phyloP scores from a whole-genome alignment of 2,329 filamentous ascomycete genomes.

The Neonectria hederae region DNA sequence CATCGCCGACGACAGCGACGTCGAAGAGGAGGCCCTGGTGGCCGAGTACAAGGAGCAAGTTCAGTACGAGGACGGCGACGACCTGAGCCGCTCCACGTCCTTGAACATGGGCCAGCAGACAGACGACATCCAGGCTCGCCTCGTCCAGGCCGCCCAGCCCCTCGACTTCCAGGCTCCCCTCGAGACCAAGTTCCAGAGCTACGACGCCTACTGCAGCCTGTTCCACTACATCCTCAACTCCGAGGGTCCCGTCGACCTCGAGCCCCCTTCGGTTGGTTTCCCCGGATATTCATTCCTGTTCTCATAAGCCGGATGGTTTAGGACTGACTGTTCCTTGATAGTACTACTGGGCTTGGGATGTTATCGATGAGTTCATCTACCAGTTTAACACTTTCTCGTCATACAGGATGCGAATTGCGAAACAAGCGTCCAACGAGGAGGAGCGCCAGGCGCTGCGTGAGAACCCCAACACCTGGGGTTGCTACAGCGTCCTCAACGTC shows the following conservation, averaged over 20 bases:
- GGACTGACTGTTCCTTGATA: constrained; percentile 52
- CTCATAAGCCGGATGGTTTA: constrained; percentile 21
- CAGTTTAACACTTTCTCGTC: constrained; percentile 99
- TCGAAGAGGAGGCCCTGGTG: constrained; percentile 94
- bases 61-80: constrained; percentile 87
- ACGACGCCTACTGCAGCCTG: constrained; percentile 98
- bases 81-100: constrained; percentile 79
- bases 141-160: constrained; percentile 91
- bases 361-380: constrained; percentile 99
- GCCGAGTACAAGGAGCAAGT: constrained; percentile 97
- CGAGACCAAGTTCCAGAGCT: constrained; percentile 97
- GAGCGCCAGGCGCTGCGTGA: constrained; percentile 91
- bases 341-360: constrained; percentile 99
- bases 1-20: constrained; percentile 86
- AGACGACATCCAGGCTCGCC: constrained; percentile 92
- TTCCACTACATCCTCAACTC: constrained; percentile 99
- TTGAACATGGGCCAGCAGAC: constrained; percentile 76
- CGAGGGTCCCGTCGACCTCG: constrained; percentile 96
- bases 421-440: constrained; percentile 85
- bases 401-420: constrained; percentile 91
- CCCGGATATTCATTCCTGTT: constrained; percentile 15
- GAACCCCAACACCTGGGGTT: constrained; percentile 99
- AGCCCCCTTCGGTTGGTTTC: constrained; percentile 87
- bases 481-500: constrained; percentile 99
- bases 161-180: constrained; percentile 95